Evolutionary conservation across 1,139 yeast genomes (phyloP).

Genomic region (Wickerhamomyces sp.): DNA sequence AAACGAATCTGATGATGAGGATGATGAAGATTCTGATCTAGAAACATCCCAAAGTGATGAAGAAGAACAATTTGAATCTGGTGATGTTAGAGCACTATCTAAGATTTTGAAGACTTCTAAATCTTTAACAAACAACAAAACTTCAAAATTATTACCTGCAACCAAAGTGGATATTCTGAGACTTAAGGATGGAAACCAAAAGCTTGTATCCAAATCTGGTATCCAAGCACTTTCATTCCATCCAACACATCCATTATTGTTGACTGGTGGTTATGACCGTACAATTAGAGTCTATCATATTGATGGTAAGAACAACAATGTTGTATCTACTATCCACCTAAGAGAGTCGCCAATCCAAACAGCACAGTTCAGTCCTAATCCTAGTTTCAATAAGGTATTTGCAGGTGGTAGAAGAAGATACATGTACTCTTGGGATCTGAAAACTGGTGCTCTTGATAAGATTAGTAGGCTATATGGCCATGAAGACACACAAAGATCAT

Average conservation of each 20-base stretch:
- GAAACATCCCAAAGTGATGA: conserved; percentile 27
- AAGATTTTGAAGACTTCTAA: conserved; percentile 57
- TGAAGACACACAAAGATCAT: conserved; percentile 77
- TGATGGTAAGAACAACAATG: conserved; percentile 81
- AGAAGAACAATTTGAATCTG: conserved; percentile 35
- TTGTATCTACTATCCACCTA: conserved; percentile 78
- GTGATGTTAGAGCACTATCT: conserved; percentile 53
- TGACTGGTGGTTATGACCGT: conserved; percentile 91
- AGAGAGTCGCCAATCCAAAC: conserved; percentile 77
- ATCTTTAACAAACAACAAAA: conserved; percentile 46
- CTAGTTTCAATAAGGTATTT: conserved; percentile 53
- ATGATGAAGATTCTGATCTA: conserved; percentile 27
- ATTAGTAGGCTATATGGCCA: conserved; percentile 90
- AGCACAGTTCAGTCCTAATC: conserved; percentile 54
- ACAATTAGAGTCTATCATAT: conserved; percentile 83
- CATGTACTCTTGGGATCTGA: conserved; percentile 88
- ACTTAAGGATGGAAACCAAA: conserved; percentile 79
- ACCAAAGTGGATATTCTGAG: conserved; percentile 69
- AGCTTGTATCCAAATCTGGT: conserved; percentile 66
- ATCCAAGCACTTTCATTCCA: conserved; percentile 85
- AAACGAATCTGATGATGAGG: conserved; percentile 26
- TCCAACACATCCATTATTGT: conserved; percentile 72
- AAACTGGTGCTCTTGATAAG: conserved; percentile 72
- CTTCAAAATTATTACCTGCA: conserved; percentile 62
- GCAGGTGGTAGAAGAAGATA: conserved; percentile 92